Evolutionary conservation across 371 early-diverging fungal genomes (phyloP).

Genomic region (Globomyces sp.): DNA sequence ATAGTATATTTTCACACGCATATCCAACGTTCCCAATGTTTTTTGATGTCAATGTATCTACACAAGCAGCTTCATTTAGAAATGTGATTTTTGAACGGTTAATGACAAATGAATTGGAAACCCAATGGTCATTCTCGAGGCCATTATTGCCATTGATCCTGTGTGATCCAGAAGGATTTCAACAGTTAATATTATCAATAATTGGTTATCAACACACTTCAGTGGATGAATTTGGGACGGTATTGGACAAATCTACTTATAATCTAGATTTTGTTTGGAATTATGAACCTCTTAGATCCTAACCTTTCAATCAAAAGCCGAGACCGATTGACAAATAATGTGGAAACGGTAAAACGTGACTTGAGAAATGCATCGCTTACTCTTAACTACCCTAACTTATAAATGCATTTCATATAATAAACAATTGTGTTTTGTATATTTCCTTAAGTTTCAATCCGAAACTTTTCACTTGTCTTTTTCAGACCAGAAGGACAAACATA

Average conservation of each 20-base stretch:
- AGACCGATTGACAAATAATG: conserved; percentile 12
- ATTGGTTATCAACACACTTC: too few species aligned
- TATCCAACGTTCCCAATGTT: neutral
- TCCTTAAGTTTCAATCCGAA: too few species aligned
- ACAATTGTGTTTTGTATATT: too few species aligned
- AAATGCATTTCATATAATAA: too few species aligned
- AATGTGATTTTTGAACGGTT: conserved; percentile 3
- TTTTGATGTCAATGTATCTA: neutral
- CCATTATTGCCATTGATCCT: conserved; percentile 13
- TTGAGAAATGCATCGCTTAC: too few species aligned
- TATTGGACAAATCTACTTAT: neutral
- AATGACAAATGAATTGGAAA: conserved; percentile 8
- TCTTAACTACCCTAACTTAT: too few species aligned
- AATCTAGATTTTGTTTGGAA: conserved; percentile 3
- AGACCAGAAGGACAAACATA: too few species aligned
- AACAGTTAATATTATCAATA: neutral
- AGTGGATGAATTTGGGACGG: neutral
- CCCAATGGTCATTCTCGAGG: conserved; percentile 12
- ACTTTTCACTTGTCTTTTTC: too few species aligned
- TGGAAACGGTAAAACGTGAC: conserved; percentile 8
- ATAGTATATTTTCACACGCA: conserved; percentile 5
- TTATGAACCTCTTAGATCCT: conserved; percentile 9
- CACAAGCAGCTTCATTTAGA: conserved; percentile 4
- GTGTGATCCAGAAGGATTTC: conserved; percentile 9
- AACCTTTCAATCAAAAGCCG: neutral